phyloP scores from a whole-genome alignment of 2,329 filamentous ascomycete genomes.

The Emergomyces orientalis region DNA sequence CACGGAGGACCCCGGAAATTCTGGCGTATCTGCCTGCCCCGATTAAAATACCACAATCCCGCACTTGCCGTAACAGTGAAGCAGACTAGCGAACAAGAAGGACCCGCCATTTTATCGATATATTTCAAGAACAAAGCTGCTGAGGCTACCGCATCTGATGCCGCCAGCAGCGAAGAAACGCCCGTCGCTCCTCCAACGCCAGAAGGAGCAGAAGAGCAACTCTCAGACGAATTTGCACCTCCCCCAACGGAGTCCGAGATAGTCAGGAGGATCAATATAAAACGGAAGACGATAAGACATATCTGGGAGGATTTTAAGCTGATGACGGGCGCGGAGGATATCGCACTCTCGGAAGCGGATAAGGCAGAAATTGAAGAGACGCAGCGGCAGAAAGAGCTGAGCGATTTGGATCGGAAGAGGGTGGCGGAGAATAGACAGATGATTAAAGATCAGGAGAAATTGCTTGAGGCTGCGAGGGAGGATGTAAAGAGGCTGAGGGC shows the following conservation, averaged over 20 bases:
- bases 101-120: conserved; percentile 32
- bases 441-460: conserved; percentile 38
- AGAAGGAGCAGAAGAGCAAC: background rate
- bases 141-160: conserved; percentile 10
- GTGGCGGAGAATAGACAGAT: conserved; percentile 33
- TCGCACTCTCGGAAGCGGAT: conserved; percentile 29
- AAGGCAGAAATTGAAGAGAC: conserved; percentile 28
- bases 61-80: conserved; percentile 71
- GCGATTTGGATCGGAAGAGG: conserved; percentile 32
- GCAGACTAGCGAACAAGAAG: conserved; percentile 49
- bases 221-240: conserved; percentile 29
- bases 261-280: conserved; percentile 31
- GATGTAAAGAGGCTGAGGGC: conserved; percentile 35
- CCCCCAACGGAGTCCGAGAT: conserved; percentile 25
- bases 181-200: conserved; percentile 14
- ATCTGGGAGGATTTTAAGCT: conserved; percentile 37
- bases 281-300: conserved; percentile 30
- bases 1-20: conserved; percentile 60
- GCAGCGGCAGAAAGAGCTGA: conserved; percentile 27
- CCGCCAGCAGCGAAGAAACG: conserved; percentile 13
- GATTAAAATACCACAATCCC: conserved; percentile 92
- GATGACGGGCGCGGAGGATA: conserved; percentile 41
- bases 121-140: conserved; percentile 31
- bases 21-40: conserved; percentile 71
- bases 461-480: conserved; percentile 37